A percentile compares a stretch with the other conserved stretches of the same genome.
Evolutionary conservation across 495 filamentous ascomycete genomes (phyloP).

Genomic region (Penicillium antarcticum): DNA sequence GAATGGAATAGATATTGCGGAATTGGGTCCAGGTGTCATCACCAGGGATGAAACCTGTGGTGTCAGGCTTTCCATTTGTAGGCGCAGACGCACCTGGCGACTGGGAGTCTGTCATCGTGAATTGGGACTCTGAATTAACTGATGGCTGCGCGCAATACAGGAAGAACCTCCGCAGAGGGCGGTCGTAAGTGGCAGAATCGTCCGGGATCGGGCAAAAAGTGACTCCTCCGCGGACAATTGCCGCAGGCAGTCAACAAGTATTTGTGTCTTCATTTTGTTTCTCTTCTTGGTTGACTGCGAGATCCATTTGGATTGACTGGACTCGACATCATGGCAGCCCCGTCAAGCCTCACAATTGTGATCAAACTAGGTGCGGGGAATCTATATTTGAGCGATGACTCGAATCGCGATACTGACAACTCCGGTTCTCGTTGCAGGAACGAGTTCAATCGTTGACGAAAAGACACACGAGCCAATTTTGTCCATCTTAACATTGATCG

Average conservation of each 20-base stretch:
- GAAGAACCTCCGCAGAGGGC: constrained; percentile 32
- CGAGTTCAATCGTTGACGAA: constrained; percentile 96
- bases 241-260: background rate
- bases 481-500: constrained; percentile 83
- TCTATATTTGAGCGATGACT: constrained; percentile 11
- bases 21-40: constrained; percentile 68
- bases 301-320: background rate
- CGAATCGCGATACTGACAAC: constrained; percentile 12
- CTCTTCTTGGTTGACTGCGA: background rate
- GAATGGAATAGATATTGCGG: constrained; percentile 74
- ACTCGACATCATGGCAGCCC: constrained; percentile 19
- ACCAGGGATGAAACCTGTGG: constrained; percentile 39
- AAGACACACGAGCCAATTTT: constrained; percentile 95
- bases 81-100: constrained; percentile 16
- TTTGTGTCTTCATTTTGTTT: background rate
- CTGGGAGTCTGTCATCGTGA: constrained; percentile 35
- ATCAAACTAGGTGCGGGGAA: constrained; percentile 82
- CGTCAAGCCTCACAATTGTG: constrained; percentile 65
- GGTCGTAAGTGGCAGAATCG: constrained; percentile 33
- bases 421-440: constrained; percentile 55
- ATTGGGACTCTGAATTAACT: background rate
- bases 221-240: background rate
- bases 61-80: constrained; percentile 27
- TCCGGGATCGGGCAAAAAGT: background rate
- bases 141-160: constrained; percentile 1